These are phyloP conservation scores for Voacanga thouarsii DNA, from an alignment of 257 asterid species.

Conservation along the genomic window DNA sequence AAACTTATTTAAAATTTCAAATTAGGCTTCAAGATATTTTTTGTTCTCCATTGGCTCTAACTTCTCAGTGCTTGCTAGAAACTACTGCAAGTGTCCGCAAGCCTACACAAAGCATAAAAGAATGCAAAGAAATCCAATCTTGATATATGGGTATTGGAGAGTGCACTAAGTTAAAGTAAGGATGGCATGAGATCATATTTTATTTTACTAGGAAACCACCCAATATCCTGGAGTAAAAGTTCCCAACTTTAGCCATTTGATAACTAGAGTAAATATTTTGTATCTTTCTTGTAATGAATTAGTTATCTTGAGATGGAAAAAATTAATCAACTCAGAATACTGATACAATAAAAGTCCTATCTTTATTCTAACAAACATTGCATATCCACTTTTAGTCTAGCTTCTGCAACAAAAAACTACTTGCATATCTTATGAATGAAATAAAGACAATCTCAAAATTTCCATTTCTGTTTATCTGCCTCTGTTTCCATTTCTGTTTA, in stretches of 20 bases:
- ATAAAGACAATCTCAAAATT: too few relatives aligned
- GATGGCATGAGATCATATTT: background rate
- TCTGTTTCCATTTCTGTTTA: too few relatives aligned
- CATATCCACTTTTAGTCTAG: too few relatives aligned
- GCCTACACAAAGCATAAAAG: background rate
- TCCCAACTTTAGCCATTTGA: conserved; percentile 1
- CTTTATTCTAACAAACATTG: background rate
- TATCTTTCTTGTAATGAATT: background rate
- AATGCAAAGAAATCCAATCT: background rate
- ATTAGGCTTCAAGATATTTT: background rate
- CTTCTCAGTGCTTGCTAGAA: background rate
- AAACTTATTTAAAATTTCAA: background rate
- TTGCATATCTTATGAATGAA: too few relatives aligned
- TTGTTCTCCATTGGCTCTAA: background rate
- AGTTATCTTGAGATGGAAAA: background rate
- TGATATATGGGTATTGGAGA: background rate
- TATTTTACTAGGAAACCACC: background rate
- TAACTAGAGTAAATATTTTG: background rate
- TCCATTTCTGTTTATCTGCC: too few relatives aligned
- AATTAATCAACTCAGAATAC: background rate
- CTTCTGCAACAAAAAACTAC: too few relatives aligned
- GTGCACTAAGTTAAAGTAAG: background rate
- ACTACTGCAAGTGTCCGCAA: background rate
- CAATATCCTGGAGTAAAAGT: background rate
- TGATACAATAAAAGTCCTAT: background rate